A percentile compares a stretch with the other conserved stretches of the same genome.
Conservation (phyloP, 2,329 filamentous ascomycete species). For the Aspergillus neotritici region DNA sequence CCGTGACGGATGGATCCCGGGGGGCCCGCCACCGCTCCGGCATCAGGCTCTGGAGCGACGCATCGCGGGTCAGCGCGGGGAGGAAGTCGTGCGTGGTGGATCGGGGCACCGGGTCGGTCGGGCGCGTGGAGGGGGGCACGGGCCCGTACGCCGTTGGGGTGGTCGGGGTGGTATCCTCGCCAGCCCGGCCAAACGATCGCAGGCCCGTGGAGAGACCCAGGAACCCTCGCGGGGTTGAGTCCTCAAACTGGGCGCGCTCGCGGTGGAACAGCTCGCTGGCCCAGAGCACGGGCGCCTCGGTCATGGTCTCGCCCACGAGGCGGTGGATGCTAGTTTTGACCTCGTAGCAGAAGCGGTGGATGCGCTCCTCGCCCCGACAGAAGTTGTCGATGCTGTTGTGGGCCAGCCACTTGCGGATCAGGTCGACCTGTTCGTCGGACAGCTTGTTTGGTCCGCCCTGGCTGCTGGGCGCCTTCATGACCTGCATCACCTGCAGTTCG, state of each 20-base stretch:
- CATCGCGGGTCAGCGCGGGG: constrained; percentile 47
- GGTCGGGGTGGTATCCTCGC: constrained; percentile 31
- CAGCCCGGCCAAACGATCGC: constrained; percentile 38
- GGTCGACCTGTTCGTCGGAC: constrained; percentile 88
- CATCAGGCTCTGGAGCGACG: constrained; percentile 65
- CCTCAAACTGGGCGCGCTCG: constrained; percentile 49
- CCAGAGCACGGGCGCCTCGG: constrained; percentile 84
- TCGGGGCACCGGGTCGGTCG: constrained; percentile 27
- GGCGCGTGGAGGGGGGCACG: constrained; percentile 21
- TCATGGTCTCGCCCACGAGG: constrained; percentile 75
- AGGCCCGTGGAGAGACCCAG: constrained; percentile 38
- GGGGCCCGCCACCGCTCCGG: constrained; percentile 58
- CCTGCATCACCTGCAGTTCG: constrained; percentile 78
- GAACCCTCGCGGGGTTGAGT: constrained; percentile 34
- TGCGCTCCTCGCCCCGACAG: constrained; percentile 87
- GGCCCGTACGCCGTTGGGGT: constrained; percentile 24
- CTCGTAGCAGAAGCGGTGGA: constrained; percentile 89
- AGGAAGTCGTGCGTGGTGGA: constrained; percentile 26
- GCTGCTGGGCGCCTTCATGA: constrained; percentile 73
- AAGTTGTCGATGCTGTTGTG: constrained; percentile 83
- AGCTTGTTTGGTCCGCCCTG: constrained; percentile 92
- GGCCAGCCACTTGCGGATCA: constrained; percentile 76
- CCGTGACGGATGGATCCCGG: constrained; percentile 55
- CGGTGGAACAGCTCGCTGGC: constrained; percentile 81
- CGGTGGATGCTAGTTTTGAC: constrained; percentile 80